phyloP scores from a whole-genome alignment of 352 stramenopile species.

The Phytophthora rubi region DNA sequence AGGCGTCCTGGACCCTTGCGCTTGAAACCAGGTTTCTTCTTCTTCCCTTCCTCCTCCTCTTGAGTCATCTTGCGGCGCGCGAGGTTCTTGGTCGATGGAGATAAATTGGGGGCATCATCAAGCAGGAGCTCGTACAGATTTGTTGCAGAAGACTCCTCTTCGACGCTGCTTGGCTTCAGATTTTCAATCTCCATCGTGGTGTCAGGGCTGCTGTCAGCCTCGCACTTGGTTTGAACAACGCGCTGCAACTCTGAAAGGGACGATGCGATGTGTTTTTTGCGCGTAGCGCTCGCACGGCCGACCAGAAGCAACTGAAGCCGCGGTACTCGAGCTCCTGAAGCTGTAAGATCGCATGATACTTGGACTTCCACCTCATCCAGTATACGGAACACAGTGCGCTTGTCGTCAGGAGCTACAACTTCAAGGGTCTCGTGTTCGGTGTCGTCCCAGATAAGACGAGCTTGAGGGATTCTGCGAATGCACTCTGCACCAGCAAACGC shows the following conservation, averaged over 20 bases:
- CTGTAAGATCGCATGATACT: constrained; percentile 77
- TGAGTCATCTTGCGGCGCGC: constrained; percentile 17
- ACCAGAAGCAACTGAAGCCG: constrained; percentile 77
- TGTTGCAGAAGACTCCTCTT: constrained; percentile 7
- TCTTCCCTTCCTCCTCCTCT: constrained; percentile 22
- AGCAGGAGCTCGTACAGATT: constrained; percentile 56
- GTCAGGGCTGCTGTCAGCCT: constrained; percentile 6
- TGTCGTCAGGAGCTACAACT: constrained; percentile 28
- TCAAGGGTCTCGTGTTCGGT: constrained; percentile 40
- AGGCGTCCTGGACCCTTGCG: constrained; percentile 61
- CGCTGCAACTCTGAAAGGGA: constrained; percentile 68
- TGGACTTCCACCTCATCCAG: constrained; percentile 83
- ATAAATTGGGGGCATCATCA: constrained; percentile 31
- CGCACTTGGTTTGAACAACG: constrained; percentile 63
- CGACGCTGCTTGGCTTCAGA: background rate
- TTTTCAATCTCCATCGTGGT: background rate
- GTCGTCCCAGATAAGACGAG: constrained; percentile 40
- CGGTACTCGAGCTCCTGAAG: constrained; percentile 75
- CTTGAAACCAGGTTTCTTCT: constrained; percentile 36
- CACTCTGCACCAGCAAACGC: constrained; percentile 64
- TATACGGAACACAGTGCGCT: constrained; percentile 53
- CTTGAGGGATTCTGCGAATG: constrained; percentile 73
- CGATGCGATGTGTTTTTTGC: constrained; percentile 42
- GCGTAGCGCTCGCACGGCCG: constrained; percentile 48
- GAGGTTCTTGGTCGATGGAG: constrained; percentile 40